Evolutionary conservation across 2,329 filamentous ascomycete genomes (phyloP).

Genomic region (Camptophora hylomeconis): DNA sequence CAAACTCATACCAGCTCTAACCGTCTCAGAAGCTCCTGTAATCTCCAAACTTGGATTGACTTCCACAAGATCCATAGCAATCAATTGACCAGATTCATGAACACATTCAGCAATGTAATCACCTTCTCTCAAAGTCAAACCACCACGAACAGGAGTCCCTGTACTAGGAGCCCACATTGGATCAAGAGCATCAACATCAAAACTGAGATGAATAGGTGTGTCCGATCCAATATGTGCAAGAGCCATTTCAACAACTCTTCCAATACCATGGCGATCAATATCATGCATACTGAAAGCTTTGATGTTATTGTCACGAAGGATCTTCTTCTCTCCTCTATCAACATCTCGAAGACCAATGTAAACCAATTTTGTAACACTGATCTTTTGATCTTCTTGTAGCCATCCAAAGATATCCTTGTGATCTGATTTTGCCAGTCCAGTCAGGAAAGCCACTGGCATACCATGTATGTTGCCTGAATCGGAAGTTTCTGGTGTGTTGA

Average conservation of each 20-base stretch:
- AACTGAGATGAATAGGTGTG: conserved; percentile 92
- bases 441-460: conserved; percentile 90
- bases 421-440: conserved; percentile 67
- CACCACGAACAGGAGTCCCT: conserved; percentile 85
- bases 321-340: conserved; percentile 84
- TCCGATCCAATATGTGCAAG: conserved; percentile 86
- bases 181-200: conserved; percentile 93
- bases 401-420: conserved; percentile 77
- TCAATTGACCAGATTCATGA: conserved; percentile 63
- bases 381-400: conserved; percentile 48
- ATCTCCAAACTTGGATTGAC: conserved; percentile 62
- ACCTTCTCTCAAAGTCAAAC: conserved; percentile 83
- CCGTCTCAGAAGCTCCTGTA: conserved; percentile 67
- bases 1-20: conserved; percentile 79
- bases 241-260: conserved; percentile 96
- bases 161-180: conserved; percentile 94
- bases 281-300: conserved; percentile 98
- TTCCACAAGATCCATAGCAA: conserved; percentile 73
- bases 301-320: conserved; percentile 76
- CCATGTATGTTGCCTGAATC: conserved; percentile 91
- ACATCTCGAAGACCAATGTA: conserved; percentile 95
- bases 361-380: conserved; percentile 73
- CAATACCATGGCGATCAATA: conserved; percentile 89
- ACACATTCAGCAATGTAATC: conserved; percentile 91
- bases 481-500: conserved; percentile 88